A percentile compares a stretch with the other conserved stretches of the same genome.
These are phyloP conservation scores for Limonium bicolor DNA, from an alignment of 148 eudicot species.

Conservation along the genomic window DNA sequence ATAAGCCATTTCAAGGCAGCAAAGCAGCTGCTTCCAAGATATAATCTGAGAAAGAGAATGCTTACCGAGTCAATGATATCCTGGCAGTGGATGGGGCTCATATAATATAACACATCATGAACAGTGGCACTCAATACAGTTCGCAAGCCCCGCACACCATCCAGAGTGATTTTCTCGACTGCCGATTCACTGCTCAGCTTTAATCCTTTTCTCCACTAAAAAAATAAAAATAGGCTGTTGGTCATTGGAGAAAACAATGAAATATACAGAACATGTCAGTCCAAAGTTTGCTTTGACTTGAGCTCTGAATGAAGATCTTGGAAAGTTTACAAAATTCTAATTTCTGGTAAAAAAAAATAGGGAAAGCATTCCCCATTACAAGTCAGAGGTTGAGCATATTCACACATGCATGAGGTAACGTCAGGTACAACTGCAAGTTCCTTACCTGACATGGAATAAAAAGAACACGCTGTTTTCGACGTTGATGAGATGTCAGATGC, in stretches of 20 bases:
- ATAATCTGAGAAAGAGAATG: conserved; percentile 1
- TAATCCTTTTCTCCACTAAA: conserved; percentile 91
- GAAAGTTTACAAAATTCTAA: no score
- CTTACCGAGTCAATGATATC: conserved; percentile 92
- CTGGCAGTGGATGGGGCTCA: conserved; percentile 99
- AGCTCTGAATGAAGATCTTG: no score
- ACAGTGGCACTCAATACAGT: conserved; percentile 84
- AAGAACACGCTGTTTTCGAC: conserved; percentile 68
- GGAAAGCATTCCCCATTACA: no score
- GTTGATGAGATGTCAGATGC: conserved; percentile 78
- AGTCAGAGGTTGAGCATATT: no score
- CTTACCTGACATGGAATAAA: conserved; percentile 93
- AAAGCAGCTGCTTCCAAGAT: no score
- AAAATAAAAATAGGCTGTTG: no score
- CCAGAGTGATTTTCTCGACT: conserved; percentile 68
- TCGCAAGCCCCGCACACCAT: conserved; percentile 84
- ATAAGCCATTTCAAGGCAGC: no score
- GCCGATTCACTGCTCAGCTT: conserved; percentile 91
- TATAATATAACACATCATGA: conserved; percentile 95
- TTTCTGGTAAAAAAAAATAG: no score
- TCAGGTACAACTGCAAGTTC: neutral
- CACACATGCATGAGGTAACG: neutral
- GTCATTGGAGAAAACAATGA: no score
- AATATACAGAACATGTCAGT: no score
- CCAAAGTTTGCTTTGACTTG: no score